Percentiles rank a stretch among this genome's conserved stretches.
These are phyloP conservation scores for Sechiopsis laciniata DNA, from an alignment of 306 rosid species.

Conservation along the genomic window DNA sequence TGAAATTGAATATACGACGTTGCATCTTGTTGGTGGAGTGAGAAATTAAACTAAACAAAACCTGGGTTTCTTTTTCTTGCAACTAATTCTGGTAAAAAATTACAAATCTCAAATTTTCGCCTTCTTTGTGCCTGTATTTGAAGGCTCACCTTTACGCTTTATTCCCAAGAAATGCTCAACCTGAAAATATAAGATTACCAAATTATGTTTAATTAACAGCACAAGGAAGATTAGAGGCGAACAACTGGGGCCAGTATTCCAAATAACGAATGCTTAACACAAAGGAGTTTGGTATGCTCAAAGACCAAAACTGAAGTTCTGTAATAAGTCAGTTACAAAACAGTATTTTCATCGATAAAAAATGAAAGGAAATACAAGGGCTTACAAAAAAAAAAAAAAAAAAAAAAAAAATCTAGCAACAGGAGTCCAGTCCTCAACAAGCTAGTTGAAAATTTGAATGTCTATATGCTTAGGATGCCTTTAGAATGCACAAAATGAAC, in stretches of 20 bases:
- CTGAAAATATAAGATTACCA: constrained; percentile 32
- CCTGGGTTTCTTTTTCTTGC: neutral
- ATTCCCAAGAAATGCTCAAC: constrained; percentile 93
- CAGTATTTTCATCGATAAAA: neutral
- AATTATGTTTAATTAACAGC: neutral
- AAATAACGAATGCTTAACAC: neutral
- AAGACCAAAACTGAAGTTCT: neutral
- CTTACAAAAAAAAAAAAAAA: too few species aligned
- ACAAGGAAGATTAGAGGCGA: neutral
- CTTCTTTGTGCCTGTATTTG: constrained; percentile 53
- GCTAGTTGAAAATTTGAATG: neutral
- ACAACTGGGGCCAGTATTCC: neutral
- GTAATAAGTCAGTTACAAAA: neutral
- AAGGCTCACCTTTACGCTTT: constrained; percentile 68
- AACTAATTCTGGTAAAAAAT: neutral
- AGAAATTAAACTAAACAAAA: neutral
- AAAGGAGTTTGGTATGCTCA: neutral
- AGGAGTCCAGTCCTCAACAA: too few species aligned
- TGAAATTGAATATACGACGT: neutral
- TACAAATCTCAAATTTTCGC: constrained; percentile 43
- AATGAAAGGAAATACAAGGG: too few species aligned
- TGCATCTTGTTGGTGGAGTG: neutral
- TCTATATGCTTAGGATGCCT: neutral
- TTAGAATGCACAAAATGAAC: neutral
- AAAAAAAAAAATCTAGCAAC: too few species aligned